phyloP scores from a whole-genome alignment of 2,329 filamentous ascomycete genomes.

The Arachnopeziza araneosa region DNA sequence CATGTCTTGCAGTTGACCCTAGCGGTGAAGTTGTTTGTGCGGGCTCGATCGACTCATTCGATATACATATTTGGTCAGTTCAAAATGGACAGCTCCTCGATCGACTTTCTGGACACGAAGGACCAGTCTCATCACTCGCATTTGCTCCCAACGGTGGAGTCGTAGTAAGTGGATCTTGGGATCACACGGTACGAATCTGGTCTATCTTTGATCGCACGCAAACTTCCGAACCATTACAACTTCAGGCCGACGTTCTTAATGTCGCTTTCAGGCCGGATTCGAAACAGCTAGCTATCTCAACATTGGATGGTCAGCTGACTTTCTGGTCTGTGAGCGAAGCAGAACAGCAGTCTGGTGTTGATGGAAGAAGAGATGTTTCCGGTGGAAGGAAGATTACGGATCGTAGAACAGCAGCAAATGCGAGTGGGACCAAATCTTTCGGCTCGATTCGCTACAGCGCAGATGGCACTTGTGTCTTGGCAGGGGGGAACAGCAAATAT shows the following conservation, averaged over 20 bases:
- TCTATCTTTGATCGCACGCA: conserved; percentile 91
- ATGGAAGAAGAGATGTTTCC: conserved; percentile 86
- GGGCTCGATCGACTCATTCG: conserved; percentile 91
- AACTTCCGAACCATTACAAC: conserved; percentile 86
- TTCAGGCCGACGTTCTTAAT: conserved; percentile 84
- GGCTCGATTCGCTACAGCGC: conserved; percentile 84
- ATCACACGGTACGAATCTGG: conserved; percentile 92
- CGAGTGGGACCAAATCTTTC: conserved; percentile 85
- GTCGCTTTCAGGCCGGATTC: conserved; percentile 88
- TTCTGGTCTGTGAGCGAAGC: conserved; percentile 94
- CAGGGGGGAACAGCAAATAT: conserved; percentile 95
- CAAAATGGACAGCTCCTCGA: conserved; percentile 95
- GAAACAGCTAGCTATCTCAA: conserved; percentile 84
- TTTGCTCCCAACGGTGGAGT: conserved; percentile 83
- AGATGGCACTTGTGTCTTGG: conserved; percentile 84
- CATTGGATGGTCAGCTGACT: conserved; percentile 85
- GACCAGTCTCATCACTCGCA: conserved; percentile 79
- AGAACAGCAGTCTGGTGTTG: conserved; percentile 77
- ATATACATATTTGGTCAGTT: conserved; percentile 97
- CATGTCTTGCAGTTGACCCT: conserved; percentile 91
- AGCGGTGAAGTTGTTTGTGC: conserved; percentile 95
- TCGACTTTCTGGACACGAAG: conserved; percentile 85
- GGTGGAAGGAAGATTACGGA: conserved; percentile 86
- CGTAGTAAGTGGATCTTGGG: conserved; percentile 92
- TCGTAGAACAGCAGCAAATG: conserved; percentile 85